A percentile compares a stretch with the other conserved stretches of the same genome.
Conservation (phyloP, 2,329 filamentous ascomycete species). For the Nemania abortiva region DNA sequence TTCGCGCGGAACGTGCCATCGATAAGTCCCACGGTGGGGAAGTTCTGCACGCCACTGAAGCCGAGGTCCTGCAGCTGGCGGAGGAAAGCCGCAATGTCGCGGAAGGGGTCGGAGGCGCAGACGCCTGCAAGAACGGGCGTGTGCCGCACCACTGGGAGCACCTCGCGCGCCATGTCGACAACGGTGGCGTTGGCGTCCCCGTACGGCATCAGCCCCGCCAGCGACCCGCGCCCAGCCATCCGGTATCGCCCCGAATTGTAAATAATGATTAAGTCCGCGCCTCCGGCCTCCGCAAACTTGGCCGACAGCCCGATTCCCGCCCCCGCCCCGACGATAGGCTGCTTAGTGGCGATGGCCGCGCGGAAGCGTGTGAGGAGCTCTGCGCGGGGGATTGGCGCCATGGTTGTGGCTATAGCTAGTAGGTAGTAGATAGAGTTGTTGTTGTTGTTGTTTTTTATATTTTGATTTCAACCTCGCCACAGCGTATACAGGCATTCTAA, state of each 20-base stretch:
- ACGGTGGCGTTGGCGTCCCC: conserved; percentile 78
- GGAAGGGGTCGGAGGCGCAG: conserved; percentile 77
- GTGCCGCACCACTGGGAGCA: conserved; percentile 72
- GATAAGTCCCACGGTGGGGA: conserved; percentile 78
- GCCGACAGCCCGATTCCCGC: conserved; percentile 78
- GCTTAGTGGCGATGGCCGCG: conserved; percentile 65
- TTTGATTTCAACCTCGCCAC: no score
- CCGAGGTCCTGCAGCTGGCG: conserved; percentile 70
- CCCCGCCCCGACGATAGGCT: conserved; percentile 75
- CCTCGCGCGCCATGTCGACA: conserved; percentile 76
- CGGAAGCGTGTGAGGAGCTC: conserved; percentile 68
- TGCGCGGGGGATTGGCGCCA: conserved; percentile 63
- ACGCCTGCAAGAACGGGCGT: conserved; percentile 78
- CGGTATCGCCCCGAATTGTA: conserved; percentile 80
- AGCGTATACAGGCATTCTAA: background rate
- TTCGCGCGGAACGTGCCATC: conserved; percentile 75
- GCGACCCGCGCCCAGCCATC: conserved; percentile 77
- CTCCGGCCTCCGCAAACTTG: conserved; percentile 76
- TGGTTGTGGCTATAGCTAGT: conserved; percentile 42
- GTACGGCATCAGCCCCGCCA: conserved; percentile 78
- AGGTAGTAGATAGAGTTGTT: background rate
- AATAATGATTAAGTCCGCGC: conserved; percentile 76
- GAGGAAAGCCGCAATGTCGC: conserved; percentile 71
- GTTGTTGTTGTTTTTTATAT: background rate
- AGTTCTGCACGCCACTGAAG: conserved; percentile 79